Evolutionary conservation across 2,329 filamentous ascomycete species (phyloP).

Genomic region (Fusarium sp.): DNA sequence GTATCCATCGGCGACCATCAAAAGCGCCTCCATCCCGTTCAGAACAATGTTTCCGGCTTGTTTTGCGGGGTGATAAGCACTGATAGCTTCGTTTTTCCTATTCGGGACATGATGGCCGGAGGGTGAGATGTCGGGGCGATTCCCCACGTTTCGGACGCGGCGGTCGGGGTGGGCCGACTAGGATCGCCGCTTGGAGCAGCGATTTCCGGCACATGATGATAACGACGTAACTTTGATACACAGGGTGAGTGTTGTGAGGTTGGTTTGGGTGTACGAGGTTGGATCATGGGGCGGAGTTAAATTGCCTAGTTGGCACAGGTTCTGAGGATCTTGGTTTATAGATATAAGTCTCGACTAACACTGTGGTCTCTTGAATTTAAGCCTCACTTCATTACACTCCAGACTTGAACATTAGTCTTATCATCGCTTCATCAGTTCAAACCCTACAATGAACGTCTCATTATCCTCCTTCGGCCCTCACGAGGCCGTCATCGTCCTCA

Average conservation of each 20-base stretch:
- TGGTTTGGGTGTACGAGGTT: not conserved
- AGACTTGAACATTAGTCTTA: not conserved
- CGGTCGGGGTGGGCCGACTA: constrained; percentile 18
- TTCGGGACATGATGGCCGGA: constrained; percentile 37
- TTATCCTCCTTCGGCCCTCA: constrained; percentile 21
- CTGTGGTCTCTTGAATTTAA: constrained; percentile 3
- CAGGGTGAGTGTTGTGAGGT: not conserved
- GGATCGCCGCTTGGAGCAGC: constrained; percentile 35
- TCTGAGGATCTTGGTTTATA: constrained; percentile 2
- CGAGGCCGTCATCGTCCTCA: constrained; percentile 30
- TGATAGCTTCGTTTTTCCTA: constrained; percentile 43
- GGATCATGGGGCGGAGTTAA: constrained; percentile 4
- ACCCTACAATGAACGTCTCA: constrained; percentile 15
- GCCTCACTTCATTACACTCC: not conserved
- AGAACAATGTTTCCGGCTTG: constrained; percentile 33
- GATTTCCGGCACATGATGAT: constrained; percentile 26
- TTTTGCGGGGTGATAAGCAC: constrained; percentile 21
- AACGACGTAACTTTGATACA: constrained; percentile 5
- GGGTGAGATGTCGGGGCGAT: constrained; percentile 14
- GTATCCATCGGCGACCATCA: not conserved
- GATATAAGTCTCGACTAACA: constrained; percentile 23
- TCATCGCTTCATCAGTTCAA: not conserved
- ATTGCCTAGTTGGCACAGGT: constrained; percentile 7
- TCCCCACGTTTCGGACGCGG: constrained; percentile 7
- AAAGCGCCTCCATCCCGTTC: constrained; percentile 25